phyloP scores from a whole-genome alignment of 345 rosid species.

The Brassica rapa region DNA sequence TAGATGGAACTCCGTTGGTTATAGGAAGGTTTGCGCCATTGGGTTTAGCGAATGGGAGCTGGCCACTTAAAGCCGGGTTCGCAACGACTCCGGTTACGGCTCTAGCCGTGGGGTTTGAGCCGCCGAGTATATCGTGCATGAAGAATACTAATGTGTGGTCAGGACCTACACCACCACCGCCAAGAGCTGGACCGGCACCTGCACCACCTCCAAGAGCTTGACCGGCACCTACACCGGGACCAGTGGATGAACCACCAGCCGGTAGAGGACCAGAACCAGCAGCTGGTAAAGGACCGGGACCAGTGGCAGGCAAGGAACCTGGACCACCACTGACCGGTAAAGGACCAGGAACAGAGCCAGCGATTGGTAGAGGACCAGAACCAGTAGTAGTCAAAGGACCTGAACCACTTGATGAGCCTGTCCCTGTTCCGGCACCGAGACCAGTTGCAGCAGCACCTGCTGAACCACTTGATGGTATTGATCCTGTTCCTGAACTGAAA shows the following conservation, averaged over 20 bases:
- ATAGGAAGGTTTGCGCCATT: constrained; percentile 78
- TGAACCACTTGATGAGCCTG: constrained; percentile 30
- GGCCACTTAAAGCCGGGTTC: constrained; percentile 69
- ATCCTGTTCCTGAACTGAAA: constrained; percentile 27
- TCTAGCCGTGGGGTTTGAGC: constrained; percentile 69
- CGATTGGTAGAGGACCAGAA: constrained; percentile 25
- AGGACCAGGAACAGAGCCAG: constrained; percentile 36
- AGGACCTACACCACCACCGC: constrained; percentile 30
- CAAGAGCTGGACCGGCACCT: constrained; percentile 24
- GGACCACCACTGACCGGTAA: constrained; percentile 33
- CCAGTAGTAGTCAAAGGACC: constrained; percentile 22
- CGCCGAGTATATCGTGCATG: constrained; percentile 83
- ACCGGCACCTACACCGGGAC: constrained; percentile 21
- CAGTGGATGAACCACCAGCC: constrained; percentile 12
- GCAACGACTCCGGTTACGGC: constrained; percentile 74
- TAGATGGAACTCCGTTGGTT: constrained; percentile 58
- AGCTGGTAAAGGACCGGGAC: constrained; percentile 23
- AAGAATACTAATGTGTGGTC: constrained; percentile 55
- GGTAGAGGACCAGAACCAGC: constrained; percentile 21
- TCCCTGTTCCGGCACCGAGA: constrained; percentile 17
- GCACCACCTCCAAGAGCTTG: constrained; percentile 22
- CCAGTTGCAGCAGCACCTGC: constrained; percentile 21
- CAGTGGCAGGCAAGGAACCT: constrained; percentile 28
- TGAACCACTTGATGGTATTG: constrained; percentile 32
- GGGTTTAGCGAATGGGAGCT: constrained; percentile 82